Percentiles rank a stretch among this genome's conserved stretches.
Conservation (phyloP, 345 rosid genomes). For the Hibiscus trionum region DNA sequence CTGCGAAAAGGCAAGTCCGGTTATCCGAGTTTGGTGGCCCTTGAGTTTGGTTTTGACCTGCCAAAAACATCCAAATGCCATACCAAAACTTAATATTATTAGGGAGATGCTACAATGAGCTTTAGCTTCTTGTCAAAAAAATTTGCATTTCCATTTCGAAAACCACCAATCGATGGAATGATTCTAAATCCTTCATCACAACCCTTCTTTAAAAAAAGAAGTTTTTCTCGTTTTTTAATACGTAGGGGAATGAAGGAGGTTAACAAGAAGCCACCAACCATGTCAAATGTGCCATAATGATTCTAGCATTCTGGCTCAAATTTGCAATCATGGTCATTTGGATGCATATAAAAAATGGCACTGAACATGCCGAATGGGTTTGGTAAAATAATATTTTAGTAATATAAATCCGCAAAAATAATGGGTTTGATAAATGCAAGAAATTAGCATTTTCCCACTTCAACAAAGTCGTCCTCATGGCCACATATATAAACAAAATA, state of each 20-base stretch:
- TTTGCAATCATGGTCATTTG: not conserved
- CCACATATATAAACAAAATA: not conserved
- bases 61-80: not conserved
- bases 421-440: not conserved
- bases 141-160: not conserved
- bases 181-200: not conserved
- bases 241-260: not conserved
- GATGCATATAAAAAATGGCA: not conserved
- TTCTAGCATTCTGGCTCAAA: not conserved
- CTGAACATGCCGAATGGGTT: not conserved
- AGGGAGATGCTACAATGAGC: not conserved
- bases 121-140: not conserved
- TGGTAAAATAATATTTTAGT: not conserved
- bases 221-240: not conserved
- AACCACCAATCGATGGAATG: not conserved
- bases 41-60: conserved; percentile 36
- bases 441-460: not conserved
- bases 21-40: conserved; percentile 35
- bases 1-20: conserved; percentile 37
- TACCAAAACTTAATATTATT: not conserved
- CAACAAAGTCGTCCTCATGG: not conserved
- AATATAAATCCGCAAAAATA: not conserved
- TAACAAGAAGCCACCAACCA: not conserved
- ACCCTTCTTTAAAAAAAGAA: not conserved
- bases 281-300: not conserved